Conservation (phyloP, 768 basidiomycete species). For the Leccinum fibrillosum region DNA sequence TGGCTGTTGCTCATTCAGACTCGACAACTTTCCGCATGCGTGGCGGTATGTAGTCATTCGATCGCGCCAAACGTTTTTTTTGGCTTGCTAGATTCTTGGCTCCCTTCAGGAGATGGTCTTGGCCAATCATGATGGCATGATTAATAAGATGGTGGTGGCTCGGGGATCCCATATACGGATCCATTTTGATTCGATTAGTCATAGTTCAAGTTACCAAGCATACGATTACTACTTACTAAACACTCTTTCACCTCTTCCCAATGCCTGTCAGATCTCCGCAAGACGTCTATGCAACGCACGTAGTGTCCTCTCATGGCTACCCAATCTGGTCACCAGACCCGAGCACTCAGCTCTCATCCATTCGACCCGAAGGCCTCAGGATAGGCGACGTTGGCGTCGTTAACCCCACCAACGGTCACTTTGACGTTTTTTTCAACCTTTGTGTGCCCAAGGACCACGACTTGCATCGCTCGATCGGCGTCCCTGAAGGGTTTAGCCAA, state of each 20-base stretch:
- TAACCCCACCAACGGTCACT: conserved; percentile 30
- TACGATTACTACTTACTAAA: conserved; percentile 2
- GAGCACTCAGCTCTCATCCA: conserved; percentile 22
- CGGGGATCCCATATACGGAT: neutral
- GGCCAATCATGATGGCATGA: neutral
- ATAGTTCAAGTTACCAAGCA: conserved; percentile 2
- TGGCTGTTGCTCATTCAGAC: neutral
- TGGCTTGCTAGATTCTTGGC: too few species aligned
- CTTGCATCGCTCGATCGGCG: conserved; percentile 9
- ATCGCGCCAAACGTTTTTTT: too few species aligned
- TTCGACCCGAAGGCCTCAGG: conserved; percentile 28
- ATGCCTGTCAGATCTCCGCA: conserved; percentile 25
- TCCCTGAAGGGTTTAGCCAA: conserved; percentile 30
- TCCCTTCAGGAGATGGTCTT: neutral
- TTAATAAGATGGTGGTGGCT: neutral
- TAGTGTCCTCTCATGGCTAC: conserved; percentile 30
- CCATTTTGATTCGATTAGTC: neutral
- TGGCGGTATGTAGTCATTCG: too few species aligned
- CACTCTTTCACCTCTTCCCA: neutral
- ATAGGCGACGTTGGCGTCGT: conserved; percentile 42
- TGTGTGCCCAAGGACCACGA: conserved; percentile 33
- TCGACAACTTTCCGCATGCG: neutral
- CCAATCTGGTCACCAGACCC: conserved; percentile 37
- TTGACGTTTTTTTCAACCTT: conserved; percentile 39
- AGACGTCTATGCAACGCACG: conserved; percentile 25